Percentiles rank a stretch among this genome's conserved stretches.
phyloP scores from a whole-genome alignment of 352 stramenopile genomes.

The Pythium utonaiense region DNA sequence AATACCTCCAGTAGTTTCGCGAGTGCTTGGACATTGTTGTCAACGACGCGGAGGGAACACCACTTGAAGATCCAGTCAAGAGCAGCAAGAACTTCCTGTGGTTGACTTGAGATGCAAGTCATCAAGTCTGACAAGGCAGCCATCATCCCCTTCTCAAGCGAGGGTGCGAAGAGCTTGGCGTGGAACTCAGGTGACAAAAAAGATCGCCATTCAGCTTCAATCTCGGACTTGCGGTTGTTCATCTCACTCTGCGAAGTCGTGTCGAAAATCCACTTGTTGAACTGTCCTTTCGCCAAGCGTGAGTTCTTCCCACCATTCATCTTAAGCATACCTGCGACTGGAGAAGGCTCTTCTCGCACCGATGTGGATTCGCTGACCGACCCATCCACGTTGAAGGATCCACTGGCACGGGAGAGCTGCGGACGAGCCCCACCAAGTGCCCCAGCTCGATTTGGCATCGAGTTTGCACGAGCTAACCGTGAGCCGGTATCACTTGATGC shows the following conservation, averaged over 20 bases:
- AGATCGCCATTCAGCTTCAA: constrained; percentile 75
- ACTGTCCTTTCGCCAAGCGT: constrained; percentile 58
- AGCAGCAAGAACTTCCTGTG: constrained; percentile 57
- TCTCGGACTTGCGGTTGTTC: constrained; percentile 58
- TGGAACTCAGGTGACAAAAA: constrained; percentile 68
- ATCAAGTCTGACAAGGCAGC: constrained; percentile 73
- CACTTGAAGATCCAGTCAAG: constrained; percentile 85
- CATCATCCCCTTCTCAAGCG: constrained; percentile 83
- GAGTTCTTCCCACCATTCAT: constrained; percentile 63
- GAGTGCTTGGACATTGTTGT: constrained; percentile 87
- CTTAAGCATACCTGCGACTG: constrained; percentile 37
- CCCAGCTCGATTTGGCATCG: constrained; percentile 15
- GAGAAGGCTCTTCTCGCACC: constrained; percentile 23
- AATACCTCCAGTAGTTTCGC: constrained; percentile 80
- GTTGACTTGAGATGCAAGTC: constrained; percentile 55
- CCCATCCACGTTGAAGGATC: constrained; percentile 27
- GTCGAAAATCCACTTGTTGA: constrained; percentile 87
- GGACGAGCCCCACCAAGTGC: background rate
- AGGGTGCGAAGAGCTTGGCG: constrained; percentile 73
- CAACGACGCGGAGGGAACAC: constrained; percentile 78
- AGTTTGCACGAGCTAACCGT: constrained; percentile 9
- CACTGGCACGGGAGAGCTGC: constrained; percentile 15
- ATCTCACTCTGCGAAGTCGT: constrained; percentile 65
- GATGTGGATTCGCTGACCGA: constrained; percentile 13
- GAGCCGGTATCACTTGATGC: background rate